Evolutionary conservation across 345 rosid species (phyloP).

Genomic region (Syzygium aromaticum): DNA sequence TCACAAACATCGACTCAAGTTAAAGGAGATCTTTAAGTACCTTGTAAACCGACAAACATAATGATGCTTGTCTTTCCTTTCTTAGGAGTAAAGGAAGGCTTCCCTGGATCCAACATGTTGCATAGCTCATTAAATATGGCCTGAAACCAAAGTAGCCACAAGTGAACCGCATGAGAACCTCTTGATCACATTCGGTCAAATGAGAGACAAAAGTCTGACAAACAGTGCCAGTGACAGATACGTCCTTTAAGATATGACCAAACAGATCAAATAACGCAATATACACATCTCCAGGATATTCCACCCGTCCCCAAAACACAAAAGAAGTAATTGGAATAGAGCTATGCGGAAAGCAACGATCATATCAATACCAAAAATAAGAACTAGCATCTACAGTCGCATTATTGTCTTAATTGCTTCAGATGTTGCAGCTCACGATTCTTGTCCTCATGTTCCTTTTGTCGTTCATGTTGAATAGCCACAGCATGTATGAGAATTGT

Average conservation of each 20-base stretch:
- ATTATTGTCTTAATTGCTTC: conserved; percentile 29
- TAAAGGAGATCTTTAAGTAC: conserved; percentile 6
- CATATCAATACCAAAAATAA: too few relatives aligned
- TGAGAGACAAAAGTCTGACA: background rate
- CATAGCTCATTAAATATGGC: conserved; percentile 89
- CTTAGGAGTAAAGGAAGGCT: conserved; percentile 71
- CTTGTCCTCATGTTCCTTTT: conserved; percentile 49
- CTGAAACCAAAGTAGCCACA: conserved; percentile 15
- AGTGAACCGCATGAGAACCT: background rate
- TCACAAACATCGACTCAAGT: background rate
- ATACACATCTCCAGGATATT: background rate
- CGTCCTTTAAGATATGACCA: background rate
- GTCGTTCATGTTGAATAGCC: conserved; percentile 82
- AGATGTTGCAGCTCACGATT: conserved; percentile 49
- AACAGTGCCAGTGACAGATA: background rate
- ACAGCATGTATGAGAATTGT: conserved; percentile 76
- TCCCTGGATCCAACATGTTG: conserved; percentile 85
- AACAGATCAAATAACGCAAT: background rate
- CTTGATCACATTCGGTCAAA: background rate
- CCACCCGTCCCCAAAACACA: background rate
- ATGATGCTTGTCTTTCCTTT: conserved; percentile 63
- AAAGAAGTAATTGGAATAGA: too few relatives aligned
- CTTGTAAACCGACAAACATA: conserved; percentile 87
- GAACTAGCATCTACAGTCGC: too few relatives aligned
- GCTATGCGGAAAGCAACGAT: too few relatives aligned